Evolutionary conservation across 805 yeast genomes (phyloP), one percentile per base, ranked within the genome.

Genomic region (Lachancea sp.): DNA sequence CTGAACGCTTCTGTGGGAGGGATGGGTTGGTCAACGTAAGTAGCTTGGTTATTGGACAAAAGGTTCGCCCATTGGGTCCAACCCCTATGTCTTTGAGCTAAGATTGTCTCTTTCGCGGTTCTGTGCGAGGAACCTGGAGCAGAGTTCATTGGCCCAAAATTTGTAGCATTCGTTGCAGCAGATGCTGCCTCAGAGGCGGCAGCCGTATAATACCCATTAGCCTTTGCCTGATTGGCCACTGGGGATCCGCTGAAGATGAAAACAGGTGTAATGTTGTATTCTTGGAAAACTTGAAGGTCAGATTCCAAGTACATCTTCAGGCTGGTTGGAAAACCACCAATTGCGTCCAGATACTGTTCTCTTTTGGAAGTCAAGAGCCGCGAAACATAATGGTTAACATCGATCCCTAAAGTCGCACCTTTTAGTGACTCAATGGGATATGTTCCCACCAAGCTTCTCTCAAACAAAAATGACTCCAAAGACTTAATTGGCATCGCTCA

Each of bases 261-360:
- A 12, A 87, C 63, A 0, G 95, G 95, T n/a, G 77, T 80, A 42
- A 88, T 75, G 37, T 77, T 72, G 45, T 70, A 70, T 38, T 76
- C 78, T 36, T 70, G 65, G 56, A 88, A 77, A 2, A 72, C 70
- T 32, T 70, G 68, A 38, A 87, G 64, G 54, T 87, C 94, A 1
- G 77, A 61, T 38, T 77, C 78, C 34, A 86, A 63, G 50, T 70
- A 69, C 44, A 65, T 64, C 42, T 67, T 69, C 46, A 87, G 62
- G 3, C 85, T 73, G 35, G 73, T 59, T 1, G 95, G 95, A 42
- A 80, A 72, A 0, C 95, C 95, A 18, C 95, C 95, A 47, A 83
- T 72, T 8, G 92, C 95, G 36, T 80, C 82, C 29, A 78, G 60
- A 45, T 74, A 75, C 36, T 80, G 81, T 50, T 85, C 95, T 41